Base-by-base conservation (phyloP, 2,329 filamentous ascomycete genomes). In the Helminthosporium solani region DNA sequence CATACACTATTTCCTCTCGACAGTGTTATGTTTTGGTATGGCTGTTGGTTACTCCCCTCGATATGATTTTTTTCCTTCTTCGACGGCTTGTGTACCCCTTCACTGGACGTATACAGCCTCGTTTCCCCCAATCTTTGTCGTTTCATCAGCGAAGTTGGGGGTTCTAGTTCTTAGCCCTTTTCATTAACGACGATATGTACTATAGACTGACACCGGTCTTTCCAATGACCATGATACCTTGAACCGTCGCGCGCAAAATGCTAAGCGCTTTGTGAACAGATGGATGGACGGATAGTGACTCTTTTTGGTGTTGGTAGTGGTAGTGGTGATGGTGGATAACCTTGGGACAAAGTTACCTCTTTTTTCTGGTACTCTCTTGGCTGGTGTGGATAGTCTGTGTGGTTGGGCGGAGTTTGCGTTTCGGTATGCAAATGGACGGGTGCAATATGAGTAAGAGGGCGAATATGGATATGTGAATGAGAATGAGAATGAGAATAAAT, bases 161-260 rank as follows among this genome's bases (percentile, higher is more conserved):
- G 50, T 43, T 47, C 52, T 35, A 45, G 44, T 34, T 47, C 42
- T 54, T 50, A 48, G 49, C 51, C 56, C 48, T 57, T 63, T 55
- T 44, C 49, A 50, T 12, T 31, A 7, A 31, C 28, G 28, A 60
- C 49, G 49, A 49, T 49, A 54, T 63, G 58, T 67, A 66, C 55
- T 55, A 65, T 68, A 67, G 63, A 68, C 57, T 54, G 47, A 53
- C 50, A 53, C 50, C 50, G 50, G 58, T 61, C 63, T 61, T 25
- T 21, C 53, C 57, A 47, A 56, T 23, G 49, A 52, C 51, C 50
- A 60, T 38, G 35, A 38, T 38, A 38, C 35, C 35, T 38, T 16
- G n/a, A 15, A 25, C 35, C 35, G 35, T 38, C 35, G 35, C 51
- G 57, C 54, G 57, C 54, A 50, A 54, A 54, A 56, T 53, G 51